A percentile compares a stretch with the other conserved stretches of the same genome.
Conservation (phyloP, 257 asterid species). For the Rhazya stricta region DNA sequence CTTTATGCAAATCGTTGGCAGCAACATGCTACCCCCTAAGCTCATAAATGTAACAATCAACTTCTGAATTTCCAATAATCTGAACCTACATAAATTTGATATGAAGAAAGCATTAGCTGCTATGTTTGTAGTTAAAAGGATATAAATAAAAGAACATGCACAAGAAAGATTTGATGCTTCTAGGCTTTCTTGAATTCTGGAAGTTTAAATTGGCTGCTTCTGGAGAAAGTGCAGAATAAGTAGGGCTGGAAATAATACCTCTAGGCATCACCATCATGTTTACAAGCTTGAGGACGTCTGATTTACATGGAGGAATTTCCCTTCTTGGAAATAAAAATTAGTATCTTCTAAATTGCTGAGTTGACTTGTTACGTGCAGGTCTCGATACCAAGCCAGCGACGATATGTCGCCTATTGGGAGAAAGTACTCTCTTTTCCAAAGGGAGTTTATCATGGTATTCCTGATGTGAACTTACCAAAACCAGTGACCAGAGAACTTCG, state of each 20-base stretch:
- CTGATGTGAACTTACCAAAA: constrained; percentile 42
- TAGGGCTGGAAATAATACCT: not conserved
- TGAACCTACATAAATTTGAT: not conserved
- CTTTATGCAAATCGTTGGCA: not conserved
- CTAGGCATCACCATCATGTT: not conserved
- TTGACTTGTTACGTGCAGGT: constrained; percentile 32
- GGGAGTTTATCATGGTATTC: constrained; percentile 30
- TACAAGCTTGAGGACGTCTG: no score
- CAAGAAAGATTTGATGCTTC: not conserved
- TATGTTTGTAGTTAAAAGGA: not conserved
- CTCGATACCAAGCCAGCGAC: constrained; percentile 80
- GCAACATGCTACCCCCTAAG: not conserved
- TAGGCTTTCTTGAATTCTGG: not conserved
- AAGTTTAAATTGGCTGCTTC: no score
- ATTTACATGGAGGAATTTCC: no score
- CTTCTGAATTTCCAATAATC: not conserved
- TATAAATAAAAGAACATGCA: constrained; percentile 2
- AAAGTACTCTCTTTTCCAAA: constrained; percentile 29
- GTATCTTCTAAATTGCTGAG: not conserved
- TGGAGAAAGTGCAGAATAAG: not conserved
- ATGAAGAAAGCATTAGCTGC: not conserved
- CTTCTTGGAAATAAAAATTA: not conserved
- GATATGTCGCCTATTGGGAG: constrained; percentile 79
- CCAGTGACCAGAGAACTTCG: constrained; percentile 53
- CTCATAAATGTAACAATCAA: not conserved